Evolutionary conservation across 2,329 filamentous ascomycete genomes (phyloP).

Genomic region (Aspergillus arachidicola): DNA sequence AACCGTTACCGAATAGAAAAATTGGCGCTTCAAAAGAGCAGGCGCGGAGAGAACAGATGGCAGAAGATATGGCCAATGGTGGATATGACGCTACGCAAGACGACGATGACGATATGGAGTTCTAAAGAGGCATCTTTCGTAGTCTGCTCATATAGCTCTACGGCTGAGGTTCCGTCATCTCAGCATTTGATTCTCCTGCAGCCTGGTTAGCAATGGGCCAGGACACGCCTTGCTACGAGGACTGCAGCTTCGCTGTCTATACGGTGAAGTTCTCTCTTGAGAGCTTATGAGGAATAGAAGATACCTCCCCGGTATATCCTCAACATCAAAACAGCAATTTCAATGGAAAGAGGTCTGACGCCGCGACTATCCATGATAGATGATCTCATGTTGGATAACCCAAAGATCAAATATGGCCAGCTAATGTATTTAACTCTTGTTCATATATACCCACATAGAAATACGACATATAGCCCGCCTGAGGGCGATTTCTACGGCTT

Average conservation of each 20-base stretch:
- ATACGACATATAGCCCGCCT: neutral
- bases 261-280: neutral
- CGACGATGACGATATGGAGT: slow-evolving; percentile 61
- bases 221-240: neutral
- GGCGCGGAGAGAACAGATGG: slow-evolving; percentile 73
- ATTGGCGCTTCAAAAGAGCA: slow-evolving; percentile 81
- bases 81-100: slow-evolving; percentile 51
- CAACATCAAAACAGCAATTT: neutral
- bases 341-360: neutral
- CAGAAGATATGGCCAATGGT: slow-evolving; percentile 63
- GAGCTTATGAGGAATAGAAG: neutral
- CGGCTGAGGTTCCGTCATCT: neutral
- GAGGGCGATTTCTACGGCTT: neutral
- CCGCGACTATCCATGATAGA: neutral
- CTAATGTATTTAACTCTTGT: slow-evolving; percentile 1
- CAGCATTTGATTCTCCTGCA: neutral
- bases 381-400: neutral
- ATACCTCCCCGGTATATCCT: neutral
- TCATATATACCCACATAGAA: neutral
- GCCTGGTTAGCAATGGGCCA: neutral
- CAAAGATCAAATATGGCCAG: neutral
- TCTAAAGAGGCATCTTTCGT: slow-evolving; percentile 29
- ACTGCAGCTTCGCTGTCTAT: neutral
- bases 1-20: slow-evolving; percentile 53
- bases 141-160: neutral